Evolutionary conservation across 495 filamentous ascomycete species (phyloP).

Genomic region (Cetradonia linearis): DNA sequence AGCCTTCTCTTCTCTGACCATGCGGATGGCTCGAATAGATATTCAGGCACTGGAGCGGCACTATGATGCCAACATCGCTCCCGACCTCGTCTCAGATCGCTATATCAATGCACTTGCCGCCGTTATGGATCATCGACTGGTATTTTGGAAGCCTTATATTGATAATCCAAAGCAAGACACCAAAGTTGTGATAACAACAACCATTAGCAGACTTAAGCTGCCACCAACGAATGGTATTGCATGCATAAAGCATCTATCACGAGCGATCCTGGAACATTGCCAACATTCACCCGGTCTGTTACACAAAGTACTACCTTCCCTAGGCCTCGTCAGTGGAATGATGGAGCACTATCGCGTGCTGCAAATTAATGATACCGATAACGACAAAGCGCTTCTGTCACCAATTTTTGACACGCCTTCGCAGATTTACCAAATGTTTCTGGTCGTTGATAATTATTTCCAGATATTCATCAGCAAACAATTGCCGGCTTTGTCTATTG

Average conservation of each 20-base stretch:
- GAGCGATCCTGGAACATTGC: slow-evolving; percentile 17
- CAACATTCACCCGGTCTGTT: slow-evolving; percentile 7
- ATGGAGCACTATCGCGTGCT: slow-evolving; percentile 12
- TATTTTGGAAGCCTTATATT: slow-evolving; percentile 24
- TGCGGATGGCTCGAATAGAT: slow-evolving; percentile 26
- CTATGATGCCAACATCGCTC: slow-evolving; percentile 18
- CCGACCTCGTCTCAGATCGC: slow-evolving; percentile 26
- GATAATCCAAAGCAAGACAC: slow-evolving; percentile 20
- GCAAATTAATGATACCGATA: slow-evolving; percentile 10
- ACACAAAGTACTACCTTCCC: slow-evolving; percentile 7
- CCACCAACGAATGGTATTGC: slow-evolving; percentile 16
- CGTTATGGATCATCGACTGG: slow-evolving; percentile 14
- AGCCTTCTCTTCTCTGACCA: slow-evolving; percentile 22
- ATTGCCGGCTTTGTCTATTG: slow-evolving; percentile 31
- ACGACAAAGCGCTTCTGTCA: background rate
- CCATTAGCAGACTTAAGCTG: slow-evolving; percentile 14
- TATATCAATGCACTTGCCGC: slow-evolving; percentile 20
- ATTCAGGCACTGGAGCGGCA: slow-evolving; percentile 21
- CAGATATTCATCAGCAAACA: slow-evolving; percentile 27
- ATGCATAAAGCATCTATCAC: slow-evolving; percentile 12
- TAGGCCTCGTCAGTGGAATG: slow-evolving; percentile 13
- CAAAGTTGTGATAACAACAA: slow-evolving; percentile 13
- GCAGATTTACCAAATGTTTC: slow-evolving; percentile 21
- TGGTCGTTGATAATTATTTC: slow-evolving; percentile 19
- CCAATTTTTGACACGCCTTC: background rate